Percentiles rank a stretch among this genome's conserved stretches.
These are phyloP conservation scores for Fusarium scirpi DNA, from an alignment of 2,329 filamentous ascomycete species.

Conservation along the genomic window DNA sequence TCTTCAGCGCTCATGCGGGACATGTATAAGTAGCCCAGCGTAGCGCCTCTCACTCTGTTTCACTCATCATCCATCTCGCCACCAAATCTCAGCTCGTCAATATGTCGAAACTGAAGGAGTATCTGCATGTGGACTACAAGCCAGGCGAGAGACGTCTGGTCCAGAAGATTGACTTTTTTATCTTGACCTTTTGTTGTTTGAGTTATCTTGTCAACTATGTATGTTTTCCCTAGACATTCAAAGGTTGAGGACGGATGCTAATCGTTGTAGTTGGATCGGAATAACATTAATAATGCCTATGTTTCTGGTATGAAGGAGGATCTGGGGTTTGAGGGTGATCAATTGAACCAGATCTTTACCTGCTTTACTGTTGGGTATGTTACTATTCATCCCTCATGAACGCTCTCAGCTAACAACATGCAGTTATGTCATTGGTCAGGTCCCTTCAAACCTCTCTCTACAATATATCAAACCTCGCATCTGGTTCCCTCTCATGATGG, in stretches of 20 bases:
- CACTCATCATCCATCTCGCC: conserved; percentile 13
- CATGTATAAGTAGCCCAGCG: conserved; percentile 26
- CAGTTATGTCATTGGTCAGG: conserved; percentile 66
- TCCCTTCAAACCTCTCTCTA: conserved; percentile 71
- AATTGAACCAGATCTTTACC: conserved; percentile 55
- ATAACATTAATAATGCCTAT: conserved; percentile 55
- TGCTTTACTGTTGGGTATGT: conserved; percentile 54
- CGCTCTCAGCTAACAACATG: background rate
- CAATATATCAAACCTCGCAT: conserved; percentile 72
- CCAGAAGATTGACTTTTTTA: conserved; percentile 73
- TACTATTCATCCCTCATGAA: no score
- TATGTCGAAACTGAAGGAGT: conserved; percentile 46
- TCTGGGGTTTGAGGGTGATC: conserved; percentile 59
- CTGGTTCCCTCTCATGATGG: conserved; percentile 73
- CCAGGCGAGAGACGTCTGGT: conserved; percentile 61
- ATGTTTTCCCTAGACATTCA: conserved; percentile 25
- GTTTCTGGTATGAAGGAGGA: conserved; percentile 63
- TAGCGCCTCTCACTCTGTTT: conserved; percentile 3
- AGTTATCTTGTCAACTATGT: conserved; percentile 68
- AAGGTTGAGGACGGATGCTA: background rate
- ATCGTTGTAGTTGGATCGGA: conserved; percentile 52
- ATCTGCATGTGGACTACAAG: conserved; percentile 52
- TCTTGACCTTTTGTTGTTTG: conserved; percentile 72
- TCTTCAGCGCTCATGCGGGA: conserved; percentile 1
- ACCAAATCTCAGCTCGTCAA: background rate